Base-by-base conservation (phyloP, 257 asterid genomes). In the Osmanthus fragrans region DNA sequence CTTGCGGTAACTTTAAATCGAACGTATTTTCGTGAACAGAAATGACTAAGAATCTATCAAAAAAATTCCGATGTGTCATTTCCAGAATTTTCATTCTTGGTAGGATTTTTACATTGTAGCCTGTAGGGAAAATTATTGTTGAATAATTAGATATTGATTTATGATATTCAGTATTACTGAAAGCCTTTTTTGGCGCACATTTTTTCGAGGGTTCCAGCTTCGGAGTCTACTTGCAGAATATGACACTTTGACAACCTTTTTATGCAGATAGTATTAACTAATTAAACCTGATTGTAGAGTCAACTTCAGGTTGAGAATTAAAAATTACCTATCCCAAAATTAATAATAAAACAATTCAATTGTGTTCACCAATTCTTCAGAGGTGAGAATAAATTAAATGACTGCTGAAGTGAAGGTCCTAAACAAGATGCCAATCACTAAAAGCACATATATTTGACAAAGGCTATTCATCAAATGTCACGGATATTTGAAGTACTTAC, bases 401-500 rank as follows among this genome's bases (percentile, higher is more conserved):
- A 29, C 27, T 23, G 40, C 56, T 60, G 33, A 74, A 63, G 16
- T 27, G 13, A 39, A 63, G 29, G 65, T 25, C 21, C 71, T 13
- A 36, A 74, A 5, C 21, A 21, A 58, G 16, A 42, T 30, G 29
- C 15, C 23, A 34, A 37, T 19, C 13, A 21, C 71, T 58, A 23
- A 74, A 54, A 32, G 34, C 19, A 49, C 33, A 9, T 19, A 51
- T 42, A 10, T 71, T 13, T 23, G 19, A 19, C 45, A 47, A 45
- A 30, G 2, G 56, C 18, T 16, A 11, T 42, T 51, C 21, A 4
- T 11, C 25, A 56, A 68, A 72, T 65, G 23, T 19, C 54, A 81
- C 42, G 42, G 49, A 81, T 32, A 33, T 49, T 3, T 15, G 54
- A 68, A 71, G 16, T n/a, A 81, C 86, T 79, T 71, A 85, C 86